Evolutionary conservation across 139 green algal species (phyloP).

Genomic region (Chlamydomonas sp.): DNA sequence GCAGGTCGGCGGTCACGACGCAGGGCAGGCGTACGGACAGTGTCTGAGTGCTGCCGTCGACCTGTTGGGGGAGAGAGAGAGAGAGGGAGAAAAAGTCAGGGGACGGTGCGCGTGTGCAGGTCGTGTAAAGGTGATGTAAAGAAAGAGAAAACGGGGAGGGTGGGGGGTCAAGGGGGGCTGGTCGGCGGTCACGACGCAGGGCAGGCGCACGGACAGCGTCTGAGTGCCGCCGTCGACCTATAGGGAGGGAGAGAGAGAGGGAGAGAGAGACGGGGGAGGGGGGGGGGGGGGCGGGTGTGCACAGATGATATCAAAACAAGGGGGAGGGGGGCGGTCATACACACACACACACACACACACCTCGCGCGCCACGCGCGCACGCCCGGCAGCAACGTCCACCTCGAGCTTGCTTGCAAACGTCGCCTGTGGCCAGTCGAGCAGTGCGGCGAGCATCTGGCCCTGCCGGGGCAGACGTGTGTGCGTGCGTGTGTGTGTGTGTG

Average conservation of each 20-base stretch:
- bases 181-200: too few relatives aligned
- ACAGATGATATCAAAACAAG: neutral
- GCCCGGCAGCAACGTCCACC: conserved; percentile 33
- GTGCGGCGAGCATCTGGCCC: conserved; percentile 84
- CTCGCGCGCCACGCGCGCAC: neutral
- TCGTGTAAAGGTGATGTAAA: too few relatives aligned
- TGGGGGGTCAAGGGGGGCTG: too few relatives aligned
- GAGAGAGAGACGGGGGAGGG: too few relatives aligned
- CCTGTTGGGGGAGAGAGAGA: too few relatives aligned
- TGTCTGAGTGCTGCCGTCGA: conserved; percentile 80
- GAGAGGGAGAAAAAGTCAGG: too few relatives aligned
- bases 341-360: conserved; percentile 1
- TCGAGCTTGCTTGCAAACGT: conserved; percentile 84
- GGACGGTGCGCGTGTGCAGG: too few relatives aligned
- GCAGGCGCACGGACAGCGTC: neutral
- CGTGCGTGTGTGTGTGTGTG: neutral
- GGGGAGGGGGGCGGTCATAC: neutral
- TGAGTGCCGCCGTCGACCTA: neutral
- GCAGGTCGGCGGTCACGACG: conserved; percentile 84
- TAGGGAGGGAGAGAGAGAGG: too few relatives aligned
- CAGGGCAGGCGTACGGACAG: conserved; percentile 65
- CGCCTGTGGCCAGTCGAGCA: conserved; percentile 84
- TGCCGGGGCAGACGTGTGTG: conserved; percentile 24
- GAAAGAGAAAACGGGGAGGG: too few relatives aligned
- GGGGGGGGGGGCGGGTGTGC: neutral